Evolutionary conservation across 23 red algal species (phyloP), one percentile per base, ranked within the genome.

Genomic region (Cyanidiococcus yangmingshanensis): DNA sequence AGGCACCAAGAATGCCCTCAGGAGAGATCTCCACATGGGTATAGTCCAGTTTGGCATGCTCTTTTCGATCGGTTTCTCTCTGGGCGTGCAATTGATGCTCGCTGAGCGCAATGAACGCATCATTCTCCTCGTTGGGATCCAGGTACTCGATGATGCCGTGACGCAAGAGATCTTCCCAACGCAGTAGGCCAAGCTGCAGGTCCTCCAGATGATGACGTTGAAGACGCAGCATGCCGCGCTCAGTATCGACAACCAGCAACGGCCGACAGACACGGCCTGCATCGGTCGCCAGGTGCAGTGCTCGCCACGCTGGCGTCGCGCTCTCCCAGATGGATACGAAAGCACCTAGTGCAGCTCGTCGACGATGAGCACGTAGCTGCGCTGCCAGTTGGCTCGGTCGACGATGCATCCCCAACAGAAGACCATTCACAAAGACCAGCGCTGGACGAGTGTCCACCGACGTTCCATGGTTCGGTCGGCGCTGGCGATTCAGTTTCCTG

Each of bases 101-200:
- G 21, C 21, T 21, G 0, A 83, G 80, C 38, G 94, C 87, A 74
- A 97, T 97, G 16, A 91, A 37, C 0, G 87, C 79, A 74, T 97
- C 90, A 71, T 97, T 97, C 41, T 97, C 87, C 79, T 97, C 94
- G 75, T 86, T 97, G 3, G 90, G 87, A 75, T 97, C 94, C 50
- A 97, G 75, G 82, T 97, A 97, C 40, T 97, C 94, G 35, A 97
- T 86, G 33, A 97, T 68, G 30, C 94, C 94, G 74, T 91, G 82
- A 38, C 82, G 80, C 1, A 97, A 34, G 26, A 97, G 76, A 54
- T 97, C 90, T 32, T 74, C 77, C 88, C 88, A 97, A 18, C 41
- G 51, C 77, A 86, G 82, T 30, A 78, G 51, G 37, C 82, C 82
- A 25, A 80, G 79, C 80, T 59, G 40, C 0, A 97, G 74, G 24